Percentiles rank a stretch among this genome's conserved stretches.
Conservation (phyloP, 495 filamentous ascomycete species). For the Neurospora sublineolata region DNA sequence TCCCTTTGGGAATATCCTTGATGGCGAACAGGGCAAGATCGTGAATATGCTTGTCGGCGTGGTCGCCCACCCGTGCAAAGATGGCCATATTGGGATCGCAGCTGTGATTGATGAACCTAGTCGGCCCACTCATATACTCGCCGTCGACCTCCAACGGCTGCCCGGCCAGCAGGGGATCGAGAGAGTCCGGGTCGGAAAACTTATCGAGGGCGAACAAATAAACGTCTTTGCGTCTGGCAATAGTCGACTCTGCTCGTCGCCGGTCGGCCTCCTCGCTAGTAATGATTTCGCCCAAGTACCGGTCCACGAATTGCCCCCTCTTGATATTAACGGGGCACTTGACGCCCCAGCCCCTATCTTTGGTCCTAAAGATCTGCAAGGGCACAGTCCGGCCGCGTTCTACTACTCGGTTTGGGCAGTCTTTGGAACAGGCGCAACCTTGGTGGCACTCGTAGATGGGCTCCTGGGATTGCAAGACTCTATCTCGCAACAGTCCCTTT, state of each 20-base stretch:
- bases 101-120: slow-evolving; percentile 64
- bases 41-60: slow-evolving; percentile 63
- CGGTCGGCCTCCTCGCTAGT: slow-evolving; percentile 54
- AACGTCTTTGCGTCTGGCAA: slow-evolving; percentile 40
- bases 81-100: slow-evolving; percentile 67
- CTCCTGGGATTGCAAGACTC: slow-evolving; percentile 39
- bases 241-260: slow-evolving; percentile 44
- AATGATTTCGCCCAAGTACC: slow-evolving; percentile 82
- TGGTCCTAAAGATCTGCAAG: slow-evolving; percentile 74
- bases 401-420: slow-evolving; percentile 73
- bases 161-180: slow-evolving; percentile 28
- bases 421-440: slow-evolving; percentile 50
- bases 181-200: slow-evolving; percentile 41
- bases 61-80: slow-evolving; percentile 70
- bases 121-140: slow-evolving; percentile 45
- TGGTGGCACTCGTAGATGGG: slow-evolving; percentile 78
- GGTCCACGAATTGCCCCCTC: slow-evolving; percentile 76
- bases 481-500: slow-evolving; percentile 31
- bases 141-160: slow-evolving; percentile 43
- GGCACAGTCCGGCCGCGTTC: slow-evolving; percentile 63
- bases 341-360: slow-evolving; percentile 72
- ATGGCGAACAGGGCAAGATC: slow-evolving; percentile 80
- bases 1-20: slow-evolving; percentile 51
- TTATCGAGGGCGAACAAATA: slow-evolving; percentile 87
- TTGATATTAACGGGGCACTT: slow-evolving; percentile 54